Evolutionary conservation across 2,329 filamentous ascomycete genomes (phyloP).

Genomic region (Sclerotinia sclerotiorum): DNA sequence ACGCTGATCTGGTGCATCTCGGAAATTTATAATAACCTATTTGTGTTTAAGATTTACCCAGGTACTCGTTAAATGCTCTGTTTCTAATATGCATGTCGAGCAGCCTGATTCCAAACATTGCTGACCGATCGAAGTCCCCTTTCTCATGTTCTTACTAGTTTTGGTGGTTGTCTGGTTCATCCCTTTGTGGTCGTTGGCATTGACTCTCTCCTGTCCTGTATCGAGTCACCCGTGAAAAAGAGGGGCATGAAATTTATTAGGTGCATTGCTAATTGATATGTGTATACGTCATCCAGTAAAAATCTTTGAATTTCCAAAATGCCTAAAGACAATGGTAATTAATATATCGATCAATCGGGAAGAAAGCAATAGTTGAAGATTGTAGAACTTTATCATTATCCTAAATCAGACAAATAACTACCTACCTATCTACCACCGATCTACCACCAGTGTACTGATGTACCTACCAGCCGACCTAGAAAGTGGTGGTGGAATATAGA

Average conservation of each 20-base stretch:
- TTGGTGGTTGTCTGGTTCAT: background rate
- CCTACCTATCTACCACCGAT: too few species aligned
- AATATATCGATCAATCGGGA: background rate
- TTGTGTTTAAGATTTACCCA: background rate
- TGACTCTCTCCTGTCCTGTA: background rate
- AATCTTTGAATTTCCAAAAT: background rate
- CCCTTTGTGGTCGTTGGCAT: background rate
- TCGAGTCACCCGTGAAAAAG: background rate
- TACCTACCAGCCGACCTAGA: too few species aligned
- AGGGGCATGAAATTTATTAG: background rate
- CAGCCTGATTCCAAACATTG: background rate
- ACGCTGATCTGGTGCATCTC: background rate
- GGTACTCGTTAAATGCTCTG: background rate
- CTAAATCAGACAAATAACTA: background rate
- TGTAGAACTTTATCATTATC: background rate
- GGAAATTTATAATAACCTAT: background rate
- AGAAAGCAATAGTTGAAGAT: background rate
- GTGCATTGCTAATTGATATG: background rate
- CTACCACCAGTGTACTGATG: too few species aligned
- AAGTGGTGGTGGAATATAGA: background rate
- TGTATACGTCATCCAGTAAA: constrained; percentile 1
- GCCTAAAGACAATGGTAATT: background rate
- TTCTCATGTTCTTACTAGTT: background rate
- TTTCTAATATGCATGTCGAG: background rate
- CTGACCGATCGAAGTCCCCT: background rate